Evolutionary conservation across 108 stramenopile genomes (phyloP).

Genomic region (Nitzschia palea): DNA sequence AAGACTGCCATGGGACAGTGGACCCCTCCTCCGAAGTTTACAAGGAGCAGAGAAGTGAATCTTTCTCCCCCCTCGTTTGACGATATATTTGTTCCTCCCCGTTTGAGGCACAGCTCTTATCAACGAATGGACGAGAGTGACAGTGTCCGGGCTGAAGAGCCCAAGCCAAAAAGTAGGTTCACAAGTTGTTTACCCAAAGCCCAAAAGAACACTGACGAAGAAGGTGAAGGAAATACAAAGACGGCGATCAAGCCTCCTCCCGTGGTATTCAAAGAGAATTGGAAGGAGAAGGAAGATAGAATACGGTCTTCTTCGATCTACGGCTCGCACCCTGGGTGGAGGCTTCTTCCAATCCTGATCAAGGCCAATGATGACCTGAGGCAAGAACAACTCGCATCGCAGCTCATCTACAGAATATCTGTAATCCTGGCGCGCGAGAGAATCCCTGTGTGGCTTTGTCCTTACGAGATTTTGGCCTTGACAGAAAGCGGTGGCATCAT

Average conservation of each 20-base stretch:
- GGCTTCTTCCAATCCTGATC: slow-evolving; percentile 91
- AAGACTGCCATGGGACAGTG: slow-evolving; percentile 56
- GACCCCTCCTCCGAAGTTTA: slow-evolving; percentile 35
- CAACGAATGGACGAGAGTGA: background rate
- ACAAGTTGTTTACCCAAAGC: slow-evolving; percentile 3
- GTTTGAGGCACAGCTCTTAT: background rate
- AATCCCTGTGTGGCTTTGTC: slow-evolving; percentile 89
- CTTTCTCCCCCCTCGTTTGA: slow-evolving; percentile 5
- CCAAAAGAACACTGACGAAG: slow-evolving; percentile 15
- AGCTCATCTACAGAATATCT: slow-evolving; percentile 89
- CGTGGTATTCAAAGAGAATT: slow-evolving; percentile 94
- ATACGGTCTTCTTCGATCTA: slow-evolving; percentile 73
- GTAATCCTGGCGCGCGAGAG: slow-evolving; percentile 83
- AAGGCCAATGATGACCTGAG: slow-evolving; percentile 98
- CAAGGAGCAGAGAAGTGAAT: background rate
- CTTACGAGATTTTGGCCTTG: slow-evolving; percentile 95
- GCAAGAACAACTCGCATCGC: slow-evolving; percentile 94
- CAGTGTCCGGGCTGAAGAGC: background rate
- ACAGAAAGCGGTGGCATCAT: slow-evolving; percentile 90
- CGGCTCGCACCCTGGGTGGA: slow-evolving; percentile 90
- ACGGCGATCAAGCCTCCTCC: slow-evolving; percentile 53
- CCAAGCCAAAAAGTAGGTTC: slow-evolving; percentile 1
- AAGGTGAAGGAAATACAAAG: slow-evolving; percentile 12
- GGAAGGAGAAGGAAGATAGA: slow-evolving; percentile 88
- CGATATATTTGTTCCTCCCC: slow-evolving; percentile 8